Evolutionary conservation across 2,329 filamentous ascomycete species (phyloP).

Genomic region (Exophiala aquamarina): DNA sequence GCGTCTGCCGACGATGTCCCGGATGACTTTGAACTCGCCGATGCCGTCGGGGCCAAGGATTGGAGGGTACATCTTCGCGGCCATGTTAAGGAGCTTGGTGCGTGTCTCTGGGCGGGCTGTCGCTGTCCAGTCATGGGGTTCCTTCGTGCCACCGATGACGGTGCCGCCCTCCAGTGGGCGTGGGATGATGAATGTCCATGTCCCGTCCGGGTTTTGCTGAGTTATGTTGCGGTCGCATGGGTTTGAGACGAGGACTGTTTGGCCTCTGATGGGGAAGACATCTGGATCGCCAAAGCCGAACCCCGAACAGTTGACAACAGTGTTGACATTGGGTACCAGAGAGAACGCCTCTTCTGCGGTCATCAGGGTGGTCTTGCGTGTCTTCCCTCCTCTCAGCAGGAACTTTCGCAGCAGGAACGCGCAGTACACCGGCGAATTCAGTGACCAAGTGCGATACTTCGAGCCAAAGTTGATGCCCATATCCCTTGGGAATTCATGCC

Average conservation of each 20-base stretch:
- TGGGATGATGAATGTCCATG: conserved; percentile 63
- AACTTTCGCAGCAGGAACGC: conserved; percentile 40
- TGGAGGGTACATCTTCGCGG: conserved; percentile 41
- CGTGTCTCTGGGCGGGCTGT: conserved; percentile 50
- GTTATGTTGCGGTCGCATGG: conserved; percentile 51
- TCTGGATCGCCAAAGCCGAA: conserved; percentile 41
- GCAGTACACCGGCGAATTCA: conserved; percentile 46
- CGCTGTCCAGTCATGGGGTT: conserved; percentile 56
- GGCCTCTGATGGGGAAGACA: conserved; percentile 43
- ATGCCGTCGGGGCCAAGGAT: conserved; percentile 31
- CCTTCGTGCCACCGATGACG: conserved; percentile 64
- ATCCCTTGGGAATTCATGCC: conserved; percentile 31
- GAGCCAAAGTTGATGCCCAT: conserved; percentile 38
- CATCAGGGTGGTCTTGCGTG: conserved; percentile 20
- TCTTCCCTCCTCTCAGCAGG: conserved; percentile 37
- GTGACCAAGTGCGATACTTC: conserved; percentile 37
- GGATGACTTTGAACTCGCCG: conserved; percentile 40
- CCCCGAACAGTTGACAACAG: conserved; percentile 45
- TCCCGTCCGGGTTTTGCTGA: conserved; percentile 60
- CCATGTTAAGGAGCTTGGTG: conserved; percentile 46
- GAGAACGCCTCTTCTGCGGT: conserved; percentile 38
- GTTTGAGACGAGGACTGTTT: conserved; percentile 48
- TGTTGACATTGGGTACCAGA: conserved; percentile 32
- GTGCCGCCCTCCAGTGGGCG: conserved; percentile 62
- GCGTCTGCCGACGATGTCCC: conserved; percentile 44